A percentile compares a stretch with the other conserved stretches of the same genome.
These are phyloP conservation scores for Ophiostoma novo-ulmi DNA, from an alignment of 2,329 filamentous ascomycete species.

Conservation along the genomic window DNA sequence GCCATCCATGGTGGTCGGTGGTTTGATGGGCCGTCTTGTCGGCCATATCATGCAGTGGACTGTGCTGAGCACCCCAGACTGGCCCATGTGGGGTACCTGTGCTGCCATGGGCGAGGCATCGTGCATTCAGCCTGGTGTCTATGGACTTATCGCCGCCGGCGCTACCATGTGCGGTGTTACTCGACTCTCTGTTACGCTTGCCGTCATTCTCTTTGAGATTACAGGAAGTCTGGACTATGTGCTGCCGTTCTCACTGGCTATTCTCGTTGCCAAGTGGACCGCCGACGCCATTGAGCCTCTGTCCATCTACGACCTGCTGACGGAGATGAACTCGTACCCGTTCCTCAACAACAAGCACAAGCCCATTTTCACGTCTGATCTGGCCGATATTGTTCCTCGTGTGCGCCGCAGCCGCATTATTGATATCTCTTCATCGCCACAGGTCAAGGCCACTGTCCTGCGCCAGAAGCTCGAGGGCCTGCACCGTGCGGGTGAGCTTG, in stretches of 20 bases:
- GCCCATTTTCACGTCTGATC: slow-evolving; percentile 80
- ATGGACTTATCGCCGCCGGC: slow-evolving; percentile 88
- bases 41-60: slow-evolving; percentile 81
- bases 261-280: slow-evolving; percentile 96
- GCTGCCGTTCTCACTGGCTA: slow-evolving; percentile 84
- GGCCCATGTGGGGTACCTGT: slow-evolving; percentile 70
- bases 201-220: slow-evolving; percentile 91
- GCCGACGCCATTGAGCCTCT: slow-evolving; percentile 90
- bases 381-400: slow-evolving; percentile 79
- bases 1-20: slow-evolving; percentile 96
- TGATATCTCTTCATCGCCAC: slow-evolving; percentile 76
- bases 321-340: slow-evolving; percentile 94
- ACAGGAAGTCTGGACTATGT: slow-evolving; percentile 95
- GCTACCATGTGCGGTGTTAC: slow-evolving; percentile 98
- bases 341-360: slow-evolving; percentile 97
- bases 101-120: slow-evolving; percentile 64
- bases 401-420: slow-evolving; percentile 73
- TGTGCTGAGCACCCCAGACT: slow-evolving; percentile 67
- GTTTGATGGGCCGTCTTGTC: slow-evolving; percentile 80
- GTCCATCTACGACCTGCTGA: slow-evolving; percentile 92
- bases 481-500: slow-evolving; percentile 80
- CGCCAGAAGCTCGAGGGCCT: slow-evolving; percentile 76
- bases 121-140: slow-evolving; percentile 94
- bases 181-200: slow-evolving; percentile 83
- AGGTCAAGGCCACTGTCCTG: slow-evolving; percentile 71